Conservation (phyloP, 2,329 filamentous ascomycete genomes). For the Domatiomyces catenatus region DNA sequence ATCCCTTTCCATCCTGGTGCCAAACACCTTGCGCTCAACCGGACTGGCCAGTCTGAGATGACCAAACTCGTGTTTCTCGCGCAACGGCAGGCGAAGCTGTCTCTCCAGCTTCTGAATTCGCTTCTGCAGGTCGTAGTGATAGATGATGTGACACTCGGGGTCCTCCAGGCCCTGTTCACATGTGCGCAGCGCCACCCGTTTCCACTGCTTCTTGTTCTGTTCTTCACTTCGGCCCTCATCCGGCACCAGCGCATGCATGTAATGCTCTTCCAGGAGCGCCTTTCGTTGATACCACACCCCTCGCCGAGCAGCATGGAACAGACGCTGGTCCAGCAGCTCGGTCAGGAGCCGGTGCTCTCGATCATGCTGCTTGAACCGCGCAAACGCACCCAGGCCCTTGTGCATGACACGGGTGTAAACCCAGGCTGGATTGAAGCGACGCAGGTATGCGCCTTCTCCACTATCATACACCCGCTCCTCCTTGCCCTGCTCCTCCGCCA, state of each 20-base stretch:
- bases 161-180: constrained; percentile 82
- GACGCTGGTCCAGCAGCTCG: constrained; percentile 61
- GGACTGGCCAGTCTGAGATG: constrained; percentile 68
- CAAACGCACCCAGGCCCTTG: constrained; percentile 66
- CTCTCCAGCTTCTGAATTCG: constrained; percentile 83
- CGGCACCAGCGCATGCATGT: constrained; percentile 55
- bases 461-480: constrained; percentile 63
- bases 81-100: constrained; percentile 62
- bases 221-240: constrained; percentile 36
- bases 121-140: constrained; percentile 89
- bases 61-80: constrained; percentile 82
- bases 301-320: constrained; percentile 73
- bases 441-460: constrained; percentile 75
- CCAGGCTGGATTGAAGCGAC: constrained; percentile 80
- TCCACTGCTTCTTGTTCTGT: constrained; percentile 68
- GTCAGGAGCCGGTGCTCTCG: constrained; percentile 59
- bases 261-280: constrained; percentile 85
- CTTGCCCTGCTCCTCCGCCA: constrained; percentile 61
- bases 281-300: constrained; percentile 94
- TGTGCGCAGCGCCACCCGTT: constrained; percentile 55
- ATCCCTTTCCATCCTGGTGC: constrained; percentile 51
- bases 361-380: constrained; percentile 63
- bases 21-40: constrained; percentile 57
- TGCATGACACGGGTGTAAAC: constrained; percentile 87
- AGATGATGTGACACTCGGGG: constrained; percentile 74